Base-by-base conservation (phyloP, 1,284 basidiomycete species). In the Trichosporon coremiiforme region DNA sequence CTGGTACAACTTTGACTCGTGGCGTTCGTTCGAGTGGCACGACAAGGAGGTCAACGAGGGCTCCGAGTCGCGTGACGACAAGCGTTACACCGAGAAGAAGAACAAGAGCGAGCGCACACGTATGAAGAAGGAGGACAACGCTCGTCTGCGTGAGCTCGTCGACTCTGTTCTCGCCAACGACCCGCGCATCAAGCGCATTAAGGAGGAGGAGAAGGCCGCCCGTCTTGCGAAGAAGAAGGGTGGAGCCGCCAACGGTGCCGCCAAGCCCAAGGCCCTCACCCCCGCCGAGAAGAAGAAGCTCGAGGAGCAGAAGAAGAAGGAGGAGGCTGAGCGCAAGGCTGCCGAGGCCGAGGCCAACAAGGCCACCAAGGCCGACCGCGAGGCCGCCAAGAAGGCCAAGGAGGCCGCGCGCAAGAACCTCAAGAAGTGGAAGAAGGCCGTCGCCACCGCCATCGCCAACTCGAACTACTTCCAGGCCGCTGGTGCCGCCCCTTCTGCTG, bases 41-140 rank as follows among this genome's bases (percentile, higher is more conserved):
- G 96, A 99, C 86, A 99, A 99, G 87, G 96, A 99, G 84, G 91
- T 94, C 75, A 98, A 98, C 84, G 96, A 99, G 85, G 96, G 96
- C 33, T 93, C 91, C 74, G 96, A 99, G 83, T 94, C 88, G 91
- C 96, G 97, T 75, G 96, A 98, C 82, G 95, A 99, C 83, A 98
- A 99, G 86, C 92, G 97, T 57, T 98, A 95, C 85, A 94, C 93
- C 7, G 97, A 99, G 85, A 98, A 98, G 88, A 99, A 99, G 89
- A 99, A 99, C 90, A 96, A 97, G 85, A 86, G 92, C 25, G 97
- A 99, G 85, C 94, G 97, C 62, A 91, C 94, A 2, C 89, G 94
- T 69, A 88, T 94, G 84, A 99, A 99, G 88, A 98, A 98, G 88
- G 97, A 98, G 80, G 97, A 99, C 85, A 98, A 90, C 70, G 91